phyloP scores from a whole-genome alignment of 2,329 filamentous ascomycete species.

The Aspergillus carbonarius region DNA sequence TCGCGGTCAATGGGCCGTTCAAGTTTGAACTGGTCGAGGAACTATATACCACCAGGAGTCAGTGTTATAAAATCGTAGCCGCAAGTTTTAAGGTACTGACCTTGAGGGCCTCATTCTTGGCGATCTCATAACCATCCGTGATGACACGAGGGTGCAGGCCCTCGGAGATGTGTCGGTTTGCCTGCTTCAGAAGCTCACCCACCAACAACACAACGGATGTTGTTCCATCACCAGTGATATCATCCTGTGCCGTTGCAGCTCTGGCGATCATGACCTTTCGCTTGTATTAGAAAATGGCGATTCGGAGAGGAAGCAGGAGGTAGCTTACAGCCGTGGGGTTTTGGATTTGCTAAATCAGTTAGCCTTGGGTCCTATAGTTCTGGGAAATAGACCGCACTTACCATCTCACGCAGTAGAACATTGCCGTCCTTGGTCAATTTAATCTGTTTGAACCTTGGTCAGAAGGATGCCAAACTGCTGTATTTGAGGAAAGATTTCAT shows the following conservation, averaged over 20 bases:
- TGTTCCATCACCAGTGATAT: constrained; percentile 96
- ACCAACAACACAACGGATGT: constrained; percentile 94
- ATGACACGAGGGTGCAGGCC: constrained; percentile 96
- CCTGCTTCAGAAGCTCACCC: constrained; percentile 96
- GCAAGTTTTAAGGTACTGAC: constrained; percentile 43
- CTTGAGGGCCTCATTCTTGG: constrained; percentile 88
- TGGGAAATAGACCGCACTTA: constrained; percentile 31
- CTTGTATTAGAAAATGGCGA: constrained; percentile 20
- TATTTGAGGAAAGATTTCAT: constrained; percentile 30
- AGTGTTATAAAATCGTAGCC: not conserved
- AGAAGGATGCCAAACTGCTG: constrained; percentile 8
- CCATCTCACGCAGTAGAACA: constrained; percentile 70
- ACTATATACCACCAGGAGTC: constrained; percentile 52
- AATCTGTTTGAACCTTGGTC: constrained; percentile 60
- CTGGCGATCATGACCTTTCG: constrained; percentile 65
- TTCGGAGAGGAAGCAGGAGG: constrained; percentile 8
- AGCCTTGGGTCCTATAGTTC: constrained; percentile 21
- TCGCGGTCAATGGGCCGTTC: constrained; percentile 86
- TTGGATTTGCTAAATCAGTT: constrained; percentile 73
- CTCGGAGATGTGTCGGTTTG: constrained; percentile 91
- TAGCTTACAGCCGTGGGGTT: constrained; percentile 84
- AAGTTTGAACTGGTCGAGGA: constrained; percentile 92
- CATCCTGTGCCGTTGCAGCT: constrained; percentile 94
- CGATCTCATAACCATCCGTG: constrained; percentile 96
- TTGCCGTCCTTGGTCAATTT: constrained; percentile 99